Evolutionary conservation across 768 basidiomycete species (phyloP).

Genomic region (Tricholoma terreum): DNA sequence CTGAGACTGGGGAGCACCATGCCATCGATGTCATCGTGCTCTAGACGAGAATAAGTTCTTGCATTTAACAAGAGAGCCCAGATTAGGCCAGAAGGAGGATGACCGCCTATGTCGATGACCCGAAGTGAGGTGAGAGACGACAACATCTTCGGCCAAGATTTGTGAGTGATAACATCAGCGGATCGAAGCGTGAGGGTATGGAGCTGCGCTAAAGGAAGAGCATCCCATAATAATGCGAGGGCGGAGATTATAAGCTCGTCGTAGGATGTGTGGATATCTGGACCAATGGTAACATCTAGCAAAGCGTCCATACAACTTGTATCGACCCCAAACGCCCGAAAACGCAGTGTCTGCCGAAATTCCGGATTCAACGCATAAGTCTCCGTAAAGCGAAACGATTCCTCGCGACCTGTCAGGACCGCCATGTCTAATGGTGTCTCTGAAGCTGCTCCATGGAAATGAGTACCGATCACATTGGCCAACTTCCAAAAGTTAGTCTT

Average conservation of each 20-base stretch:
- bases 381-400: conserved; percentile 20
- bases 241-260: conserved; percentile 33
- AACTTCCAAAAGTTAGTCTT: conserved; percentile 26
- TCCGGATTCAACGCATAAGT: conserved; percentile 22
- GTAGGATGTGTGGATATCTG: conserved; percentile 19
- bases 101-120: conserved; percentile 34
- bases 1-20: conserved; percentile 32
- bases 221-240: conserved; percentile 29
- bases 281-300: conserved; percentile 30
- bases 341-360: conserved; percentile 32
- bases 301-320: conserved; percentile 20
- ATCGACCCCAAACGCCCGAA: conserved; percentile 30
- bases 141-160: conserved; percentile 35
- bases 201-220: conserved; percentile 29
- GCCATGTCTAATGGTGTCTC: conserved; percentile 26
- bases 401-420: conserved; percentile 28
- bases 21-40: conserved; percentile 21
- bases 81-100: conserved; percentile 36
- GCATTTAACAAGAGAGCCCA: conserved; percentile 41
- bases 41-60: conserved; percentile 24
- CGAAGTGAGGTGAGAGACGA: conserved; percentile 28
- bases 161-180: conserved; percentile 38
- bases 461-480: conserved; percentile 22
- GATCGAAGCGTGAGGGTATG: conserved; percentile 35
- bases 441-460: conserved; percentile 19